Base-by-base conservation (phyloP, 2,329 filamentous ascomycete genomes). In the Truncatella angustata region DNA sequence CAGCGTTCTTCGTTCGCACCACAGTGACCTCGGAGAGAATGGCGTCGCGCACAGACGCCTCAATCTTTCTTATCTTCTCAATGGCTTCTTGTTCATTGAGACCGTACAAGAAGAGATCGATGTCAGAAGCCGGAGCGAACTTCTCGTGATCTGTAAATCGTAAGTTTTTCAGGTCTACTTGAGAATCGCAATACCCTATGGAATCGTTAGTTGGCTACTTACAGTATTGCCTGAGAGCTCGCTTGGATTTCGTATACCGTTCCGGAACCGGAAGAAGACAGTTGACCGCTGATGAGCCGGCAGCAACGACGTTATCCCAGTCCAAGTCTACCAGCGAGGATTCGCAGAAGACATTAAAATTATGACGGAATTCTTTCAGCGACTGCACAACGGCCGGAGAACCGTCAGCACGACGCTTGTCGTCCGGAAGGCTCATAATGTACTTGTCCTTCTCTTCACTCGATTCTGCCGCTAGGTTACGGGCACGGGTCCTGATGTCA, bases 101-200 rank as follows among this genome's bases (percentile, higher is more conserved):
- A 0, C 86, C 90, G 61, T 94, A 93, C 26, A 96, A 71, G 65
- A 96, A 96, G 2, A 96, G 77, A 66, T 95, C 91, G 9, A 96
- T 88, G 66, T 96, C 91, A 4, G 89, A 93, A 1, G 90, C 90
- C 0, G 90, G 90, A 10, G 88, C 88, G 56, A 93, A 81, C 55
- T 85, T 83, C 62, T 92, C 84, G 62, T 95, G 91, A 59, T 93
- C 47, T 50, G n/a, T n/a, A n/a, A n/a, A n/a, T n/a, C n/a, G n/a
- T n/a, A n/a, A n/a, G n/a, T n/a, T n/a, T n/a, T n/a, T n/a, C n/a
- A n/a, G n/a, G n/a, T n/a, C n/a, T n/a, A n/a, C n/a, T n/a, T n/a
- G n/a, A n/a, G n/a, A n/a, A n/a, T n/a, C n/a, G n/a, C 10, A 9
- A 23, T 23, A 14, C 11, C 5, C n/a, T n/a, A 4, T n/a, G 18